phyloP scores from a whole-genome alignment of 768 basidiomycete species.

The Suillus variegatus region DNA sequence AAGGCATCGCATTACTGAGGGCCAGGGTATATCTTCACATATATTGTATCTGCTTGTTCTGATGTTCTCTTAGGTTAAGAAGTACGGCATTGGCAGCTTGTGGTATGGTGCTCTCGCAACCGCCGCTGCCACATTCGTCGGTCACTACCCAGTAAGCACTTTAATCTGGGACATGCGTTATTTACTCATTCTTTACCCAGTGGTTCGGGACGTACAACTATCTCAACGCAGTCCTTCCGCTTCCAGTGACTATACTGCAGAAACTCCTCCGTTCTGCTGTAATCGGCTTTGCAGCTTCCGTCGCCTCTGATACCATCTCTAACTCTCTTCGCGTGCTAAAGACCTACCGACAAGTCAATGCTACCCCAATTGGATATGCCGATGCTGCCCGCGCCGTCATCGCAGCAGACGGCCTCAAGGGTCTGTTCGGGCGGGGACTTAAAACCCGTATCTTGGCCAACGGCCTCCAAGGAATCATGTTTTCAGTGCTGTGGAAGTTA shows the following conservation, averaged over 20 bases:
- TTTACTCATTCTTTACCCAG: slow-evolving; percentile 34
- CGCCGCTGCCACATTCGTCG: slow-evolving; percentile 91
- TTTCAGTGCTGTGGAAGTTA: slow-evolving; percentile 87
- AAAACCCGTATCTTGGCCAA: slow-evolving; percentile 90
- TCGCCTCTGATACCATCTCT: slow-evolving; percentile 82
- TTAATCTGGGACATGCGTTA: slow-evolving; percentile 1
- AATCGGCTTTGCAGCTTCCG: slow-evolving; percentile 87
- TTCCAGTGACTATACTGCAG: slow-evolving; percentile 49
- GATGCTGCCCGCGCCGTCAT: slow-evolving; percentile 80
- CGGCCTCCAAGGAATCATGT: slow-evolving; percentile 89
- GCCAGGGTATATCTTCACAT: slow-evolving; percentile 49
- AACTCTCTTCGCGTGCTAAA: slow-evolving; percentile 93
- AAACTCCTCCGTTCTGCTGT: slow-evolving; percentile 80
- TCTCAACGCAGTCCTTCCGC: slow-evolving; percentile 64
- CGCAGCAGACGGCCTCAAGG: slow-evolving; percentile 69
- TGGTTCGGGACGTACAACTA: slow-evolving; percentile 90
- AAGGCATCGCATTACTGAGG: slow-evolving; percentile 65
- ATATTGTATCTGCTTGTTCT: not conserved
- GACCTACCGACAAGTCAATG: slow-evolving; percentile 93
- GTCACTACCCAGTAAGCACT: slow-evolving; percentile 77
- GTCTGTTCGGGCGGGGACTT: slow-evolving; percentile 86
- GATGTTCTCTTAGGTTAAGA: slow-evolving; percentile 51
- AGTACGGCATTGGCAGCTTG: slow-evolving; percentile 72
- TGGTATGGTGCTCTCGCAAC: slow-evolving; percentile 95
- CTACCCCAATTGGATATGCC: slow-evolving; percentile 74